Percentiles rank a stretch among this genome's conserved stretches.
Evolutionary conservation across 495 filamentous ascomycete species (phyloP).

Genomic region (Xylaria longipes): DNA sequence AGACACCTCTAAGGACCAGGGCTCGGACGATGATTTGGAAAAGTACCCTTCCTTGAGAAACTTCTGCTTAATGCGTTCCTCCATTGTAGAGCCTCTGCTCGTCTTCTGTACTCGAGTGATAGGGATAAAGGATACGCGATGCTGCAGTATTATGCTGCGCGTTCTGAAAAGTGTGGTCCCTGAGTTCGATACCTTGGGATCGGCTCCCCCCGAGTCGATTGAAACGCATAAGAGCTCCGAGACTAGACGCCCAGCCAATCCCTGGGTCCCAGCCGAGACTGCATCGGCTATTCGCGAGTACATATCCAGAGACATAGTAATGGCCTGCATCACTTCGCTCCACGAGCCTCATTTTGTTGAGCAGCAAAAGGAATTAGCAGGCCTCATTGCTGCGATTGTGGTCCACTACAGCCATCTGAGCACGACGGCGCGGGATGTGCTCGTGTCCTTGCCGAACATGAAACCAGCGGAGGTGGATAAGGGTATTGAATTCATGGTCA

Average conservation of each 20-base stretch:
- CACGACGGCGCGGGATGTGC: constrained; percentile 60
- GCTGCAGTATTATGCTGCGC: constrained; percentile 82
- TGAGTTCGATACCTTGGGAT: constrained; percentile 64
- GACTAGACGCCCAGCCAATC: constrained; percentile 38
- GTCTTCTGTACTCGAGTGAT: constrained; percentile 91
- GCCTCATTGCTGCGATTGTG: constrained; percentile 85
- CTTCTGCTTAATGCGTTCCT: constrained; percentile 80
- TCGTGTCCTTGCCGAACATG: constrained; percentile 61
- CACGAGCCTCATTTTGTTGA: constrained; percentile 97
- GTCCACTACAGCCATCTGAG: constrained; percentile 72
- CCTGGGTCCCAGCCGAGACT: constrained; percentile 53
- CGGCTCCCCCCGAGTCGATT: constrained; percentile 16
- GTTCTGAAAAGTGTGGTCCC: constrained; percentile 84
- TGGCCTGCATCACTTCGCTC: constrained; percentile 82
- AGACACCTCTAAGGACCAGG: constrained; percentile 19
- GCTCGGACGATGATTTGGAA: constrained; percentile 18
- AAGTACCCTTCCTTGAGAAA: constrained; percentile 65
- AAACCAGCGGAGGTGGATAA: constrained; percentile 63
- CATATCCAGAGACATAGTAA: constrained; percentile 82
- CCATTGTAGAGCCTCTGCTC: constrained; percentile 84
- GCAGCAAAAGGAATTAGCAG: constrained; percentile 89
- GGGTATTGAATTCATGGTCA: constrained; percentile 62
- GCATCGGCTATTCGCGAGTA: constrained; percentile 84
- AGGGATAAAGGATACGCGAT: constrained; percentile 87
- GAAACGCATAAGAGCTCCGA: neutral